Conservation (phyloP, 1,139 yeast genomes). For the Blastobotrys aristatus region DNA sequence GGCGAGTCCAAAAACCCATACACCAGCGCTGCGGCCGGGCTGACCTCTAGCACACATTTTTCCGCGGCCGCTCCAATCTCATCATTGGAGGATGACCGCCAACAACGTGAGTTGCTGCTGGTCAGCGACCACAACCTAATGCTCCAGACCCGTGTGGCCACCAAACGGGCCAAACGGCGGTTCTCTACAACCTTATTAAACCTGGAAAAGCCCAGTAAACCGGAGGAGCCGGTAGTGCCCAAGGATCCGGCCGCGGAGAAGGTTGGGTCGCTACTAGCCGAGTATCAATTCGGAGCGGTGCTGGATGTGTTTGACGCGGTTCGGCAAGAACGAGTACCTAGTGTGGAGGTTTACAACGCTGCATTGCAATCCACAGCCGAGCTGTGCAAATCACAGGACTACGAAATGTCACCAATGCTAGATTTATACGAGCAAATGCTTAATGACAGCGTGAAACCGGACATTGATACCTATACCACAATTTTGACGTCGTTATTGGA, state of each 20-base stretch:
- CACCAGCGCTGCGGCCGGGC: constrained; percentile 21
- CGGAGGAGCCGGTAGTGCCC: not conserved
- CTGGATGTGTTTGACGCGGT: constrained; percentile 14
- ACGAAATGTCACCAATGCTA: constrained; percentile 23
- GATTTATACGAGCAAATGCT: constrained; percentile 34
- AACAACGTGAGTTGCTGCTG: constrained; percentile 21
- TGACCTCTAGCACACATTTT: constrained; percentile 15
- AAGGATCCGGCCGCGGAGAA: not conserved
- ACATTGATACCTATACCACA: constrained; percentile 30
- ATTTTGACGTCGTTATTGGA: constrained; percentile 28
- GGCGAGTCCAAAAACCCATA: constrained; percentile 18
- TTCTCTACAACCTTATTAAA: not conserved
- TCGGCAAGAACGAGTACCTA: not conserved
- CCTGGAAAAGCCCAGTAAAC: not conserved
- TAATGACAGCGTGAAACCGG: constrained; percentile 25
- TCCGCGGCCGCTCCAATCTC: constrained; percentile 28
- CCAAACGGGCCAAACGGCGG: not conserved
- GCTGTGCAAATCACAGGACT: constrained; percentile 13
- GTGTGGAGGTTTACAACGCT: constrained; percentile 9
- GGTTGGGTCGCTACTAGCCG: constrained; percentile 1
- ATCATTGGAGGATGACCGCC: constrained; percentile 33
- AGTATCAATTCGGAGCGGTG: constrained; percentile 9
- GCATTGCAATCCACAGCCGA: constrained; percentile 11
- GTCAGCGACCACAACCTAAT: constrained; percentile 3
- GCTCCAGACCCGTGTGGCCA: not conserved